A percentile compares a stretch with the other conserved stretches of the same genome.
Conservation (phyloP, 495 filamentous ascomycete species). For the Apiosordaria backusii region DNA sequence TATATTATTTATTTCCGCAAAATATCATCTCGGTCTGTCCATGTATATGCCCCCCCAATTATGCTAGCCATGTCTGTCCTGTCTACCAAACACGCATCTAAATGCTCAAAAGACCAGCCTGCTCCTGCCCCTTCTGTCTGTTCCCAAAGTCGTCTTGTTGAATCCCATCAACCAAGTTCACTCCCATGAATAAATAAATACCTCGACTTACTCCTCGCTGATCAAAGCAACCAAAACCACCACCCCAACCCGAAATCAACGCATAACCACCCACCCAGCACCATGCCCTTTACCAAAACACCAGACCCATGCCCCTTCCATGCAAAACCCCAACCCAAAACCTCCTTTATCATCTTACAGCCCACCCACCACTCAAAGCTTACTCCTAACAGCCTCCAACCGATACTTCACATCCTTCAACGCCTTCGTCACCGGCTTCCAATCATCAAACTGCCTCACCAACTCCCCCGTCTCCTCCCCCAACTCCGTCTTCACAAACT, state of each 20-base stretch:
- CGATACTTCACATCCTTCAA: slow-evolving; percentile 95
- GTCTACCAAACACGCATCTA: background rate
- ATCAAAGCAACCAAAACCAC: background rate
- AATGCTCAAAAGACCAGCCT: background rate
- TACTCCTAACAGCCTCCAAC: slow-evolving; percentile 85
- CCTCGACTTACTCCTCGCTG: background rate
- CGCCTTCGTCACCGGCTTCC: slow-evolving; percentile 84
- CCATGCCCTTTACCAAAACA: background rate
- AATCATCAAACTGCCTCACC: slow-evolving; percentile 84
- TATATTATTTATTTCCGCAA: background rate
- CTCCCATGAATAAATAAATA: background rate
- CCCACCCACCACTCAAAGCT: slow-evolving; percentile 61
- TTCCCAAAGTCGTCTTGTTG: background rate
- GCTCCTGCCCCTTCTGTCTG: background rate
- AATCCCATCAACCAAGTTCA: background rate
- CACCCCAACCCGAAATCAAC: background rate
- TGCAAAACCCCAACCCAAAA: background rate
- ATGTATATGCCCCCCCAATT: background rate
- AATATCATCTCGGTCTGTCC: background rate
- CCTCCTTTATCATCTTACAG: background rate
- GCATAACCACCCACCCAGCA: background rate
- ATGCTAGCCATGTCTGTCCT: background rate
- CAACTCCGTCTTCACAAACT: slow-evolving; percentile 78
- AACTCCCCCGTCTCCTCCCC: slow-evolving; percentile 72
- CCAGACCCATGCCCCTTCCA: background rate